These are phyloP conservation scores for Fagus sylvatica DNA, from an alignment of 306 rosid species.

Conservation along the genomic window DNA sequence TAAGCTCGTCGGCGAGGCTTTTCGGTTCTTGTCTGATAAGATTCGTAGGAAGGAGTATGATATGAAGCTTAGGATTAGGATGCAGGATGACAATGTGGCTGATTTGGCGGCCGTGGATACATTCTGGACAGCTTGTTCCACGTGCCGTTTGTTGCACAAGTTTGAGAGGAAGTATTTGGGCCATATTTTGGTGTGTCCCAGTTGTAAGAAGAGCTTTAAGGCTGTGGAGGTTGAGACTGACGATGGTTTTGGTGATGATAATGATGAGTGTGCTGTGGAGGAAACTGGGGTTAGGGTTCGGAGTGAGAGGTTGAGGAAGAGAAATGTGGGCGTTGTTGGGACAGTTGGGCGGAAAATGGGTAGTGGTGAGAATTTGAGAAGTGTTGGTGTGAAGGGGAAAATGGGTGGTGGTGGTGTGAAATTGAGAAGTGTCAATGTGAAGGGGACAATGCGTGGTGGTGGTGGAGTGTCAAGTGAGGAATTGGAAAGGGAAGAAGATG, in stretches of 20 bases:
- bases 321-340: slow-evolving; percentile 5
- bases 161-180: slow-evolving; percentile 76
- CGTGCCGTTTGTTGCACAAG: slow-evolving; percentile 74
- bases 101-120: slow-evolving; percentile 34
- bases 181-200: slow-evolving; percentile 67
- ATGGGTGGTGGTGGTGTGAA: slow-evolving; percentile 25
- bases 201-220: slow-evolving; percentile 68
- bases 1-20: slow-evolving; percentile 72
- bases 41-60: slow-evolving; percentile 61
- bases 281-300: slow-evolving; percentile 30
- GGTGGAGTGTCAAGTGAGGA: slow-evolving; percentile 11
- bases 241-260: slow-evolving; percentile 33
- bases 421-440: slow-evolving; percentile 22
- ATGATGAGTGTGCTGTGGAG: not conserved
- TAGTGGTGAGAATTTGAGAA: slow-evolving; percentile 3
- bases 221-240: slow-evolving; percentile 55
- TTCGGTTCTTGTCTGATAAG: slow-evolving; percentile 60
- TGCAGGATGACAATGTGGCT: slow-evolving; percentile 51
- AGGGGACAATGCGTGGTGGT: slow-evolving; percentile 22
- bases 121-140: slow-evolving; percentile 79
- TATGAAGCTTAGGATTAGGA: slow-evolving; percentile 52
- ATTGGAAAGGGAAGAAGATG: slow-evolving; percentile 21
- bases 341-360: slow-evolving; percentile 15
- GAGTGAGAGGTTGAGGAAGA: slow-evolving; percentile 34
- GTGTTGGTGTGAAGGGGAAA: slow-evolving; percentile 17